phyloP scores from a whole-genome alignment of 1,139 yeast genomes.

The Petasospora fabianii region DNA sequence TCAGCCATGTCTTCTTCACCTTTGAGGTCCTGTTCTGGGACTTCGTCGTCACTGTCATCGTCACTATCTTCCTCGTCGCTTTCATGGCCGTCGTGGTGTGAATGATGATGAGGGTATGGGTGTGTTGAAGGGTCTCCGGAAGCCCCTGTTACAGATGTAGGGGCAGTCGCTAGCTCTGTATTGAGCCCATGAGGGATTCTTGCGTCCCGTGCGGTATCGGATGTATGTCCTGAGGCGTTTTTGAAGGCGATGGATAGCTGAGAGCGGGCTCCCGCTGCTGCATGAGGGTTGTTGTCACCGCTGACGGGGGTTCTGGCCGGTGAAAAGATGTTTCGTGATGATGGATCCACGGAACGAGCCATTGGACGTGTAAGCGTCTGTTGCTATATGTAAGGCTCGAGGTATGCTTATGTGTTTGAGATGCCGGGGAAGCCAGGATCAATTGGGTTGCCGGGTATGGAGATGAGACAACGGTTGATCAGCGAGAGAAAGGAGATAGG shows the following conservation, averaged over 20 bases:
- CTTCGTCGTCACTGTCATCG: slow-evolving; percentile 29
- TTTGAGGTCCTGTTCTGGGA: slow-evolving; percentile 35
- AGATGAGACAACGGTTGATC: no score
- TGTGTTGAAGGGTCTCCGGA: no score
- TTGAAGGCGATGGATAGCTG: slow-evolving; percentile 9
- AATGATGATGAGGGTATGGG: background rate
- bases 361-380: slow-evolving; percentile 2
- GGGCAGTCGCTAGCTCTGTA: background rate
- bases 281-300: background rate
- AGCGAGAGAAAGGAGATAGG: no score
- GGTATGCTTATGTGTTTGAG: background rate
- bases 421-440: no score
- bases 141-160: no score
- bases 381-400: no score
- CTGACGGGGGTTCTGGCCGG: slow-evolving; percentile 4
- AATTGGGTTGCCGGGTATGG: no score
- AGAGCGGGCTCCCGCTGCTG: slow-evolving; percentile 1
- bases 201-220: background rate
- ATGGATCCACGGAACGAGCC: slow-evolving; percentile 14
- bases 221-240: slow-evolving; percentile 1
- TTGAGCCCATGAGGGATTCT: background rate
- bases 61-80: slow-evolving; percentile 3
- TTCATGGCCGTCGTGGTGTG: background rate
- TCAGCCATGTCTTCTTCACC: slow-evolving; percentile 67
- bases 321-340: slow-evolving; percentile 9